These are phyloP conservation scores for Lachancea lanzarotensis DNA, from an alignment of 805 yeast genomes.

Conservation along the genomic window DNA sequence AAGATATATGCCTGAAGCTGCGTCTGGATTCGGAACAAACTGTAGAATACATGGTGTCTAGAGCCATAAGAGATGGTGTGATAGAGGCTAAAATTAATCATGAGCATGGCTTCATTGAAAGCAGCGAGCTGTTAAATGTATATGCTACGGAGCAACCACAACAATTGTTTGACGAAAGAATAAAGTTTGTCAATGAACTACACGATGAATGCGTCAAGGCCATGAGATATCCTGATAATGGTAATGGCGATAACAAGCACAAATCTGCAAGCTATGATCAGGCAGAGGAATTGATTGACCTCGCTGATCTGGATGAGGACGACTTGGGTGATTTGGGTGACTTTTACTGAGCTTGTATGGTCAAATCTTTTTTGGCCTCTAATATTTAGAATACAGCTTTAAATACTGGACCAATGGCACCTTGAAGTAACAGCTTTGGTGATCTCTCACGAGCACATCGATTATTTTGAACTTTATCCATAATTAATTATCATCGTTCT, in stretches of 20 bases:
- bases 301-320: slow-evolving; percentile 29
- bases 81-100: slow-evolving; percentile 92
- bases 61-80: slow-evolving; percentile 95
- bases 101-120: slow-evolving; percentile 84
- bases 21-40: slow-evolving; percentile 90
- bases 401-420: neutral
- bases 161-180: slow-evolving; percentile 83
- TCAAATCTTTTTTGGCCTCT: neutral
- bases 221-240: slow-evolving; percentile 75
- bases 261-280: slow-evolving; percentile 18
- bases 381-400: neutral
- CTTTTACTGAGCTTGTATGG: neutral
- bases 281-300: slow-evolving; percentile 29
- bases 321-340: slow-evolving; percentile 11
- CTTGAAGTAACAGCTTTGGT: neutral
- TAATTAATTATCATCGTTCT: too few species aligned
- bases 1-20: slow-evolving; percentile 88
- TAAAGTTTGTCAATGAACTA: slow-evolving; percentile 80
- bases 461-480: too few species aligned
- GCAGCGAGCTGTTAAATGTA: slow-evolving; percentile 76
- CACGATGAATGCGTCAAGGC: slow-evolving; percentile 91
- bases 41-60: slow-evolving; percentile 94
- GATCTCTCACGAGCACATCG: too few species aligned
- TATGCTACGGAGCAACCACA: slow-evolving; percentile 88
- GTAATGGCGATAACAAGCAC: slow-evolving; percentile 19